These are phyloP conservation scores for Debaryomyces udenii DNA, from an alignment of 1,139 yeast genomes.

Conservation along the genomic window DNA sequence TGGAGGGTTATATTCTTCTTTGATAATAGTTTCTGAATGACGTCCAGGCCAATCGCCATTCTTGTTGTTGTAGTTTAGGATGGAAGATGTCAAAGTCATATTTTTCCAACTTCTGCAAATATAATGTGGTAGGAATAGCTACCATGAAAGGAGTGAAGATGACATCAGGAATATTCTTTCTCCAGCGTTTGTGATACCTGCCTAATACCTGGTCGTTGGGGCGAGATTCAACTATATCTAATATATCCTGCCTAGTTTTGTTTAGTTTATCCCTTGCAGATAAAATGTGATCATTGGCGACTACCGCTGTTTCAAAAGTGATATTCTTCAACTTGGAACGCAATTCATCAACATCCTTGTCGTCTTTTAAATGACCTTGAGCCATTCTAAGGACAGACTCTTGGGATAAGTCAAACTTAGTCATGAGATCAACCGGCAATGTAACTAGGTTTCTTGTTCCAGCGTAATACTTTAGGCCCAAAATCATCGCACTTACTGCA, in stretches of 20 bases:
- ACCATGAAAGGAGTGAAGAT: conserved; percentile 69
- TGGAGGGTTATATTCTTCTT: conserved; percentile 33
- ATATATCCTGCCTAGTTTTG: conserved; percentile 38
- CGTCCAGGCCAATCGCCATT: conserved; percentile 76
- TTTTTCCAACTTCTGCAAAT: conserved; percentile 60
- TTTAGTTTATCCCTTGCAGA: conserved; percentile 62
- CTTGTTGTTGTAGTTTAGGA: conserved; percentile 53
- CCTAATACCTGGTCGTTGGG: conserved; percentile 34
- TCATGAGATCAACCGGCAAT: conserved; percentile 66
- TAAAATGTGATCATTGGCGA: conserved; percentile 79
- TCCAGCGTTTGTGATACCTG: conserved; percentile 42
- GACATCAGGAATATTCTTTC: conserved; percentile 61
- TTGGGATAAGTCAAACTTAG: conserved; percentile 59
- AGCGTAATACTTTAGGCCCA: conserved; percentile 66
- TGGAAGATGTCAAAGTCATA: conserved; percentile 64
- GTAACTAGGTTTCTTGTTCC: conserved; percentile 51
- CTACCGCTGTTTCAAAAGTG: conserved; percentile 69
- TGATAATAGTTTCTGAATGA: conserved; percentile 57
- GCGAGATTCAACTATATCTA: conserved; percentile 26
- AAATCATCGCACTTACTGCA: conserved; percentile 66
- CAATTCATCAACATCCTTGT: conserved; percentile 26
- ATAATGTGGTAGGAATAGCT: conserved; percentile 66
- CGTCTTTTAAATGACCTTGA: conserved; percentile 45
- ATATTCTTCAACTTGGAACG: conserved; percentile 55
- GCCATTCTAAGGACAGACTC: conserved; percentile 59